Percentiles rank a stretch among this genome's conserved stretches.
Evolutionary conservation across 176 grass and related monocot species (phyloP).

Genomic region (Phragmites australis): DNA sequence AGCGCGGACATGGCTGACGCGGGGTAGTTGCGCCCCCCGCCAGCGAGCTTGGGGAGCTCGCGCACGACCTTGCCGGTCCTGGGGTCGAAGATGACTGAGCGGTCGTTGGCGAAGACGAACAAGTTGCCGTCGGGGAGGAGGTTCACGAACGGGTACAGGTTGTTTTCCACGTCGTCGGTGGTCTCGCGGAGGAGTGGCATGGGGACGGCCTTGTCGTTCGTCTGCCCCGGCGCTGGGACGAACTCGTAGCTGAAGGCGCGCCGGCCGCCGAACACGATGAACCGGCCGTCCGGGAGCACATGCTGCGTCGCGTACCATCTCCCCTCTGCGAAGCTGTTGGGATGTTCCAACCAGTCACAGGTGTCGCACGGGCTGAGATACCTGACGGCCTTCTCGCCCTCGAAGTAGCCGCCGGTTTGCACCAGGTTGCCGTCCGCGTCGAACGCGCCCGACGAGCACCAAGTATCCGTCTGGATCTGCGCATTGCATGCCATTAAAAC

Average conservation of each 20-base stretch:
- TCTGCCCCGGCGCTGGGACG: slow-evolving; percentile 43
- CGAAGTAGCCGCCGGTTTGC: slow-evolving; percentile 59
- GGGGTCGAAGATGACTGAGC: slow-evolving; percentile 69
- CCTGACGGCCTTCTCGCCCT: slow-evolving; percentile 44
- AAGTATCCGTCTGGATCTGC: slow-evolving; percentile 55
- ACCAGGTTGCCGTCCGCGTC: slow-evolving; percentile 58
- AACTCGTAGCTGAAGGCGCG: slow-evolving; percentile 77
- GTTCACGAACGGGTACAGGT: slow-evolving; percentile 96
- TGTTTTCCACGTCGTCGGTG: slow-evolving; percentile 85
- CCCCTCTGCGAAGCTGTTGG: slow-evolving; percentile 46
- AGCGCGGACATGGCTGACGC: slow-evolving; percentile 71
- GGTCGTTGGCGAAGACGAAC: slow-evolving; percentile 92
- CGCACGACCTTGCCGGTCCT: slow-evolving; percentile 47
- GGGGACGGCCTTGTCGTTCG: slow-evolving; percentile 37
- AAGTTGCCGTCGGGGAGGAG: slow-evolving; percentile 76
- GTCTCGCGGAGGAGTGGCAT: slow-evolving; percentile 60
- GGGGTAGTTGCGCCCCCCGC: slow-evolving; percentile 74
- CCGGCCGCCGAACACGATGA: slow-evolving; percentile 72
- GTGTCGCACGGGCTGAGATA: slow-evolving; percentile 32
- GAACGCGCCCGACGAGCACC: slow-evolving; percentile 59
- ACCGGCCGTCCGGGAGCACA: slow-evolving; percentile 56
- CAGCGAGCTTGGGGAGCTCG: slow-evolving; percentile 62
- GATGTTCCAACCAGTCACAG: slow-evolving; percentile 55
- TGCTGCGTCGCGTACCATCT: slow-evolving; percentile 74
- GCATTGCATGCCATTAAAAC: background rate